Evolutionary conservation across 768 basidiomycete genomes (phyloP), one percentile per base, ranked within the genome.

Genomic region (Cystofilobasidium ferigula): DNA sequence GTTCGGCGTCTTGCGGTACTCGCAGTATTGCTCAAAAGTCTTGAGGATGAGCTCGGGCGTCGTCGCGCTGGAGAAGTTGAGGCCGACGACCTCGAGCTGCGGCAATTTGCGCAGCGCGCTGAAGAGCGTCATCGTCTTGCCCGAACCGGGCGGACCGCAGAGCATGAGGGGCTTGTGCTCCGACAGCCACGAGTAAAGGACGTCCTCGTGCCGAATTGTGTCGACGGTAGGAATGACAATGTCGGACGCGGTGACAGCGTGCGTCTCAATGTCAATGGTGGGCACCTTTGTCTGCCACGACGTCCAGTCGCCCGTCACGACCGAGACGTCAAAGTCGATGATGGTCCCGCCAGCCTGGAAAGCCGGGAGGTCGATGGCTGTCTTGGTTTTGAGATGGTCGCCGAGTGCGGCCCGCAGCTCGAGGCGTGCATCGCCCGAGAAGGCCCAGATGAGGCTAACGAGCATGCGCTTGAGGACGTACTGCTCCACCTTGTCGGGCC

Each of bases 21-120:
- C 95, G 78, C 95, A 99, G 73, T 99, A 95, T 77, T 99, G 95
- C 75, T 98, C 95, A 75, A 99, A 98, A 9, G 95, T 98, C 82
- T 98, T 98, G 70, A 99, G 82, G 69, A 99, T 94, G 34, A 99
- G 82, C 74, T 97, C 95, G 0, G 95, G 95, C 1, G 92, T 97
- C 0, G 95, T 98, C 22, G 95, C 95, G 75, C 91, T 95, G 36
- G 95, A 99, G 77, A 99, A 99, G 78, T 99, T 99, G 71, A 99
- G 84, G 56, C 95, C 95, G 70, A 97, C 93, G 53, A 98, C 91
- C 73, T 99, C 95, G 86, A 99, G 92, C 77, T 98, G 91, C 1
- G 95, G 93, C 43, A 98, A 82, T 76, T 98, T 98, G 64, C 95
- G 85, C 35, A 99, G 82, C 13, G 95, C 95, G 71, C 91, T 95